phyloP scores from a whole-genome alignment of 257 asterid species.

The Solanum okadae region DNA sequence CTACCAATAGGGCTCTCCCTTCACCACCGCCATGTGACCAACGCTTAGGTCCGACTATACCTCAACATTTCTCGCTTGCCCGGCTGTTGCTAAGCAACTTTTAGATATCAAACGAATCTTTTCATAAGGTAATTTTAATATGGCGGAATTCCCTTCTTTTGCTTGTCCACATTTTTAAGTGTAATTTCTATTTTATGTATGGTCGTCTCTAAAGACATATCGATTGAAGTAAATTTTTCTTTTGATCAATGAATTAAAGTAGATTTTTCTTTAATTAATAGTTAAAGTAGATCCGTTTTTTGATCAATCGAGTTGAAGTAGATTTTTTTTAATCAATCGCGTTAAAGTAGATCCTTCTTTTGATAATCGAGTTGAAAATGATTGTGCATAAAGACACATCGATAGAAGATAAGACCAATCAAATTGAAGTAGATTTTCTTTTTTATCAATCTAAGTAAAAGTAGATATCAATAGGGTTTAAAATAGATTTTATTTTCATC shows the following conservation, averaged over 20 bases:
- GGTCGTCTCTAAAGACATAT: not conserved
- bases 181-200: not conserved
- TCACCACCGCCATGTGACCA: not conserved
- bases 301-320: not conserved
- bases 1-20: not conserved
- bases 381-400: not conserved
- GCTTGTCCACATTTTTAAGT: not conserved
- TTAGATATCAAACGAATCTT: too few relatives aligned
- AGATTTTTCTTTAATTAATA: too few relatives aligned
- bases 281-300: too few relatives aligned
- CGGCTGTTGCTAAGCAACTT: too few relatives aligned
- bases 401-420: too few relatives aligned
- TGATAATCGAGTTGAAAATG: not conserved
- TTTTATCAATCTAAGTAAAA: not conserved
- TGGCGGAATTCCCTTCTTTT: not conserved
- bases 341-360: too few relatives aligned
- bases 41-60: not conserved
- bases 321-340: not conserved
- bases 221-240: too few relatives aligned
- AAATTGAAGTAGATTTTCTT: too few relatives aligned
- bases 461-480: too few relatives aligned
- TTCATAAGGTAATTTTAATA: not conserved
- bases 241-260: not conserved
- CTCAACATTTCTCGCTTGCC: not conserved
- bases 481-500: not conserved